phyloP scores from a whole-genome alignment of 202 grass and related monocot genomes.

The Alloteropsis angusta region DNA sequence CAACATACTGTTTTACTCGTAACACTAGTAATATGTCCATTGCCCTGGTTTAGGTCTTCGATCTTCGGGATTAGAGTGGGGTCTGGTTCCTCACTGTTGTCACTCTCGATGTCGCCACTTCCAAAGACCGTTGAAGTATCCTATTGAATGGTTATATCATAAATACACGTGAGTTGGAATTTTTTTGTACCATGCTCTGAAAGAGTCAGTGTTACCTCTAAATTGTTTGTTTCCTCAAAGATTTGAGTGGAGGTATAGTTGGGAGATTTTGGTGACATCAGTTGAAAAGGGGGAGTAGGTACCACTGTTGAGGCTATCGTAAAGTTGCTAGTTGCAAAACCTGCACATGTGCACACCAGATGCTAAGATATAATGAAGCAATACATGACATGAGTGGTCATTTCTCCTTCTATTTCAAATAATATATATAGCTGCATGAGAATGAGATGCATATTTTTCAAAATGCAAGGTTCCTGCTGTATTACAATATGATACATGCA shows the following conservation, averaged over 20 bases:
- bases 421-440: conserved; percentile 1
- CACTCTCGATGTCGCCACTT: conserved; percentile 6
- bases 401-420: background rate
- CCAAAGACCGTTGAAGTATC: background rate
- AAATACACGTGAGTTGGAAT: background rate
- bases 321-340: conserved; percentile 20
- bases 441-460: background rate
- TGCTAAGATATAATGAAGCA: background rate
- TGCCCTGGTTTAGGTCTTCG: background rate
- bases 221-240: conserved; percentile 3
- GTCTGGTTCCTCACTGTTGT: conserved; percentile 18
- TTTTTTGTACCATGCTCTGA: background rate
- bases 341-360: conserved; percentile 20
- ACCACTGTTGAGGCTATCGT: background rate
- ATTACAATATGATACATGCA: background rate
- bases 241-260: conserved; percentile 6
- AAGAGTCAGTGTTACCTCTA: conserved; percentile 5
- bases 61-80: background rate
- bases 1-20: background rate
- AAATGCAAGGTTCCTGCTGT: background rate
- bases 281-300: conserved; percentile 19
- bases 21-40: background rate
- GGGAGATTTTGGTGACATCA: conserved; percentile 9
- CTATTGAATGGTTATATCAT: conserved; percentile 23
- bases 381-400: background rate